Evolutionary conservation across 148 eudicot genomes (phyloP), one percentile per base, ranked within the genome.

Genomic region (Cornus controversa): DNA sequence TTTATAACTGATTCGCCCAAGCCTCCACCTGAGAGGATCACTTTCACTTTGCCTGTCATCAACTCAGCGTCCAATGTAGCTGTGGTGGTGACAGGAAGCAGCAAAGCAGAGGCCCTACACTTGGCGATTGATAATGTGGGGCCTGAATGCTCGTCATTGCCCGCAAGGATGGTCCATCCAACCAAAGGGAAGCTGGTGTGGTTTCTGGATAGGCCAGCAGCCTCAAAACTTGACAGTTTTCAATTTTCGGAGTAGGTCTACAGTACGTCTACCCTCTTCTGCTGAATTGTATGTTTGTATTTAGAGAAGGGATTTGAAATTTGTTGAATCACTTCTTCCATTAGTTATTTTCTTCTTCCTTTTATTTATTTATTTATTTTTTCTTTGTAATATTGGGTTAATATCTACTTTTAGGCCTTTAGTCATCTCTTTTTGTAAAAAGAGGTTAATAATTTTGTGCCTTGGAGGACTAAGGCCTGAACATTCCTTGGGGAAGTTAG

Each of bases 1-100:
- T 92, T 87, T 74, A 82, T 92, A 69, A 91, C 91, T 0, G 96
- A 92, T 83, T 94, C 94, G 16, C 98, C 98, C 25, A 81, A 89
- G 78, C 89, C 97, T 65, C 98, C 98, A 6, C 96, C 94, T 0
- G 97, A 94, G 84, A 80, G 97, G 74, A 94, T 94, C 85, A 94
- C 98, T 15, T 91, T 94, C 82, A 94, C 97, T 8, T 74, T 94
- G 77, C 92, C 98, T 0, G 98, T 94, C 71, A 91, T 94, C 82
- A 94, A 92, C 85, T 88, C 94, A 0, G 91, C 97, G 0, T 87
- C 98, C 77, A 91, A 94, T 27, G 97, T 94, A 80, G 95, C 86
- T 0, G 75, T 92, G 82, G 93, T 92, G 20, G 97, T 66, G 71
- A 87, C 90, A 0, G 98, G 97, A 58, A 81, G 76, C 11, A 74